phyloP scores from a whole-genome alignment of 2,329 filamentous ascomycete species.

The Aspergillus felis region DNA sequence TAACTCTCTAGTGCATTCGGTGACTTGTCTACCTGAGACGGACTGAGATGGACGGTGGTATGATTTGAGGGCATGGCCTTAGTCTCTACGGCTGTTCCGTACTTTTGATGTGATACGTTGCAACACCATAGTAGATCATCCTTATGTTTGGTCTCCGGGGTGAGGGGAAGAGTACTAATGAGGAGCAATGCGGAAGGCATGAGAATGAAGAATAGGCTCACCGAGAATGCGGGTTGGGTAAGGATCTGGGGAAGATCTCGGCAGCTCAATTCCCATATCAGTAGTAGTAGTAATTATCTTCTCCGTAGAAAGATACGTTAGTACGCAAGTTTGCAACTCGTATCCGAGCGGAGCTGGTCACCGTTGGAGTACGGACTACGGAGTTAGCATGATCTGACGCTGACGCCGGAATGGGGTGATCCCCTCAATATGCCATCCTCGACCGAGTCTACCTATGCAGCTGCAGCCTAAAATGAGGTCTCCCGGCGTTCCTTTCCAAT shows the following conservation, averaged over 20 bases:
- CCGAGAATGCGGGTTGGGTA: conserved; percentile 21
- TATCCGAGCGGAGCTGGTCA: background rate
- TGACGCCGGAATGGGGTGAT: background rate
- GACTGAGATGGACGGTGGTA: background rate
- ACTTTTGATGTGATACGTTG: background rate
- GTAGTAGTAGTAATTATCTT: too few species aligned
- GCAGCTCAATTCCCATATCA: background rate
- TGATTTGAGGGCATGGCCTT: background rate
- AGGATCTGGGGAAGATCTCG: conserved; percentile 14
- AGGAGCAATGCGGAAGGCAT: background rate
- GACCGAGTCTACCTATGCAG: background rate
- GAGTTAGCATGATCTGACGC: background rate
- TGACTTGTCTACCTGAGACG: background rate
- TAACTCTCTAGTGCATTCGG: background rate
- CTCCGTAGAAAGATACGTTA: too few species aligned
- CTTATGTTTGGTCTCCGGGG: background rate
- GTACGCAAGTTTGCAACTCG: background rate
- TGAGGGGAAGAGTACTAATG: background rate
- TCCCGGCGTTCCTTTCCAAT: background rate
- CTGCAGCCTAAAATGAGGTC: background rate
- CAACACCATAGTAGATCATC: background rate
- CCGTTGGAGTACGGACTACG: background rate
- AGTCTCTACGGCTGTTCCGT: background rate
- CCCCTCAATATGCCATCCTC: background rate
- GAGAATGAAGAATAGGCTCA: conserved; percentile 14